Percentiles rank a stretch among this genome's conserved stretches.
phyloP scores from a whole-genome alignment of 1,139 yeast genomes.

The Kurtzmaniella quercitrusa region DNA sequence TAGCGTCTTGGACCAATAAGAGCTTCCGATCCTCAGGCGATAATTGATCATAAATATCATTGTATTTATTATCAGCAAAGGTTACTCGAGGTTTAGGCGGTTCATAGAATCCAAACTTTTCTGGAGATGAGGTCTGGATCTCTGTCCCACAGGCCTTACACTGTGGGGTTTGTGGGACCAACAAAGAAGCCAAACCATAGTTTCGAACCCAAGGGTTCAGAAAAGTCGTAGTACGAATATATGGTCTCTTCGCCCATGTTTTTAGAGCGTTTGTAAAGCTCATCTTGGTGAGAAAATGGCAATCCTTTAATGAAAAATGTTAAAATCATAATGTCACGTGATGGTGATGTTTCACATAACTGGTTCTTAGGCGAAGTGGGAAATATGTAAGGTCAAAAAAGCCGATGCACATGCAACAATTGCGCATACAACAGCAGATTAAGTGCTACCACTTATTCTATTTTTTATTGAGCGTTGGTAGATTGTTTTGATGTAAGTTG shows the following conservation, averaged over 20 bases:
- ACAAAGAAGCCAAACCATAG: slow-evolving; percentile 8
- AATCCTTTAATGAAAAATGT: neutral
- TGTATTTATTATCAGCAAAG: slow-evolving; percentile 21
- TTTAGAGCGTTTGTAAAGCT: neutral
- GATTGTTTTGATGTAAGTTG: neutral
- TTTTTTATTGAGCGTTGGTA: neutral
- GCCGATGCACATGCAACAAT: neutral
- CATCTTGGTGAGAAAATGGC: neutral
- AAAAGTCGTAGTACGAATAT: neutral
- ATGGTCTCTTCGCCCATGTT: neutral
- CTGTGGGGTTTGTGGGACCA: slow-evolving; percentile 10
- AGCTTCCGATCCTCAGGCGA: slow-evolving; percentile 23
- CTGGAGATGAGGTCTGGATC: slow-evolving; percentile 36
- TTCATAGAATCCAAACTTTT: slow-evolving; percentile 39
- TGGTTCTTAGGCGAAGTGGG: neutral
- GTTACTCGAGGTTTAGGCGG: slow-evolving; percentile 11
- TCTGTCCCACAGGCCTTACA: slow-evolving; percentile 50
- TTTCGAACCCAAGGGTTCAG: neutral
- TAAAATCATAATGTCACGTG: neutral
- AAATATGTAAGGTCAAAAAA: neutral
- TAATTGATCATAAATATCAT: slow-evolving; percentile 15
- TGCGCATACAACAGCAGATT: neutral
- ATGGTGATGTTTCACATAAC: neutral
- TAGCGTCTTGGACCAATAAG: slow-evolving; percentile 15
- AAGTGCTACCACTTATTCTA: neutral